Percentiles rank a stretch among this genome's conserved stretches.
Conservation (phyloP, 306 rosid genomes). For the Quercus berberidifolia region DNA sequence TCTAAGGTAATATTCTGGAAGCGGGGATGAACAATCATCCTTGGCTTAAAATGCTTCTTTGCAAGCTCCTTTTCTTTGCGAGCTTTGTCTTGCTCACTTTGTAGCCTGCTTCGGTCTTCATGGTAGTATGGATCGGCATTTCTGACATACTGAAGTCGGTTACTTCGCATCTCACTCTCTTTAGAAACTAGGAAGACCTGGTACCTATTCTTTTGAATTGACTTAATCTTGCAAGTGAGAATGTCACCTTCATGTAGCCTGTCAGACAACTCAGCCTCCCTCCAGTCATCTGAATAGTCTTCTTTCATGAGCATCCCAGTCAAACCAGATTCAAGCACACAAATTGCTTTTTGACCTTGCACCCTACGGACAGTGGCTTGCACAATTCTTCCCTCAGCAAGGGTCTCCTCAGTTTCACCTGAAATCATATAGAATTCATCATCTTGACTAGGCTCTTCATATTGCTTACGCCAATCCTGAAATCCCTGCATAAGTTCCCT, state of each 20-base stretch:
- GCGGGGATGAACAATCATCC: constrained; percentile 99
- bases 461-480: constrained; percentile 95
- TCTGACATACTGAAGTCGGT: constrained; percentile 50
- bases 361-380: constrained; percentile 90
- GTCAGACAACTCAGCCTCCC: constrained; percentile 86
- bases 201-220: constrained; percentile 90
- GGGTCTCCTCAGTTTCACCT: constrained; percentile 90
- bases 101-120: constrained; percentile 78
- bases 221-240: constrained; percentile 92
- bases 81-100: constrained; percentile 77
- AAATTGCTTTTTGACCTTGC: constrained; percentile 81
- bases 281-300: constrained; percentile 85
- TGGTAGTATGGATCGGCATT: constrained; percentile 69
- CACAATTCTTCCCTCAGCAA: constrained; percentile 88
- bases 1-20: constrained; percentile 96
- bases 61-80: constrained; percentile 91
- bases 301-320: constrained; percentile 96
- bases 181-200: constrained; percentile 85
- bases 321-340: constrained; percentile 92
- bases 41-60: constrained; percentile 90
- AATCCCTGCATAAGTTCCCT: constrained; percentile 92
- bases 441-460: constrained; percentile 97
- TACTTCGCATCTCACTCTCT: constrained; percentile 91
- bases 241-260: constrained; percentile 84
- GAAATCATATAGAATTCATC: constrained; percentile 95